Base-by-base conservation (phyloP, 2,329 filamentous ascomycete species). In the Meredithiella fracta region DNA sequence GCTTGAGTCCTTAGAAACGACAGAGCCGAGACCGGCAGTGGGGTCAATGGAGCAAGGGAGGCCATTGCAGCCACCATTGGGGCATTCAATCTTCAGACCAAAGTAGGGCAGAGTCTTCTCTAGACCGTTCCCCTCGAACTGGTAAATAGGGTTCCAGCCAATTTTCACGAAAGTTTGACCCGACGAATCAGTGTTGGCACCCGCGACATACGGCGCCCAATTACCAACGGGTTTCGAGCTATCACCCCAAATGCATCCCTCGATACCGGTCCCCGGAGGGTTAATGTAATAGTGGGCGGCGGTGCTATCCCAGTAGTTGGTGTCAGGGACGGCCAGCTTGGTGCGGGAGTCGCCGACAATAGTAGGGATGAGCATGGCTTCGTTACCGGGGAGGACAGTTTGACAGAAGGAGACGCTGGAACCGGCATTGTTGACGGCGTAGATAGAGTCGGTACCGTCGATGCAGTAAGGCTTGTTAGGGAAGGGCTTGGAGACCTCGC, bases 271-370 rank as follows among this genome's bases (percentile, higher is more conserved):
- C 59, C 86, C 85, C 34, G 85, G 86, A 29, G 82, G 76, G 69
- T 90, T 90, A 70, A 90, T 78, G 64, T 90, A 90, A 68, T 77
- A 89, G 79, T 91, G 86, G 58, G 86, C 83, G 58, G 85, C 78
- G 11, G 85, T 89, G 47, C 70, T 68, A 62, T 73, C 78, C 85
- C 85, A 90, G 68, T 90, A 90, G 56, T 69, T 74, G 17, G 74
- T 69, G 57, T 74, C 82, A 7, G 86, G 86, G 37, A 90, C 84
- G 52, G 86, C 84, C 55, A 91, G 71, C 14, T 55, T 56, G 38
- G 59, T 44, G n/a, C 73, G 71, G 8, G 66, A 67, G 60, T 72
- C 69, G 22, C 72, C 64, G 50, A 89, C 80, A 60, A 80, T 67
- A n/a, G 84, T 90, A 15, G 85, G 84, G 63, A 89, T 89, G 62